A percentile compares a stretch with the other conserved stretches of the same genome.
phyloP scores from a whole-genome alignment of 805 yeast genomes.

The Komagataella pastoris region DNA sequence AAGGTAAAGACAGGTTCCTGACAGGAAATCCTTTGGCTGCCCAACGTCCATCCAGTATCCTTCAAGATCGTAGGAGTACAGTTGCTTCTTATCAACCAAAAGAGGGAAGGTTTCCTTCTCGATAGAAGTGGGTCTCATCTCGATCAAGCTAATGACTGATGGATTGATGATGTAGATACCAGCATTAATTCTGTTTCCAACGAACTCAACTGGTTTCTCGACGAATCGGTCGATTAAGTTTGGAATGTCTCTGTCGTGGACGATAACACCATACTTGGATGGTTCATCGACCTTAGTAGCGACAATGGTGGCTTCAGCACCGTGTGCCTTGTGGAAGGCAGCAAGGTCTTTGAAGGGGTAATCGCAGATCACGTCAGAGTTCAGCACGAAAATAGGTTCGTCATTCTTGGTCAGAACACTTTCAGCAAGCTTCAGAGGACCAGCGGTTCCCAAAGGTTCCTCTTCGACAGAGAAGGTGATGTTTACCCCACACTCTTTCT shows the following conservation, averaged over 20 bases:
- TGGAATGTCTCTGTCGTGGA: constrained; percentile 89
- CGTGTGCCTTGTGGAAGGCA: constrained; percentile 87
- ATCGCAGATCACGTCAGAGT: constrained; percentile 98
- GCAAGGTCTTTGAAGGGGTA: constrained; percentile 93
- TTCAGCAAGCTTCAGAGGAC: constrained; percentile 97
- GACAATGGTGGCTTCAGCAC: constrained; percentile 96
- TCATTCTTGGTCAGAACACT: constrained; percentile 85
- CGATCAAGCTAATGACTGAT: constrained; percentile 89
- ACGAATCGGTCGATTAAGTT: constrained; percentile 96
- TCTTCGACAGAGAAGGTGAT: constrained; percentile 97
- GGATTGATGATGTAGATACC: constrained; percentile 98
- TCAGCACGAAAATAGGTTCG: constrained; percentile 92
- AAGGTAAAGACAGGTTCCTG: constrained; percentile 90
- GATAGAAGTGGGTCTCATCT: constrained; percentile 96
- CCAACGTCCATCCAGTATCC: constrained; percentile 99
- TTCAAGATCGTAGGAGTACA: constrained; percentile 94
- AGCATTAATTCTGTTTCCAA: constrained; percentile 98
- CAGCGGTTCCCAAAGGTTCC: constrained; percentile 99
- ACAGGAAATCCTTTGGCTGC: constrained; percentile 98
- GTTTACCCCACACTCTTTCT: constrained; percentile 83
- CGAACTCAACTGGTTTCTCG: constrained; percentile 98
- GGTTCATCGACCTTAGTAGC: constrained; percentile 99
- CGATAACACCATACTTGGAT: constrained; percentile 98
- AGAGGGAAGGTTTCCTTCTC: constrained; percentile 99
- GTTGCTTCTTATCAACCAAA: constrained; percentile 75